Evolutionary conservation across 108 stramenopile genomes (phyloP), one percentile per base, ranked within the genome.

Genomic region (Epithemia pelagica): DNA sequence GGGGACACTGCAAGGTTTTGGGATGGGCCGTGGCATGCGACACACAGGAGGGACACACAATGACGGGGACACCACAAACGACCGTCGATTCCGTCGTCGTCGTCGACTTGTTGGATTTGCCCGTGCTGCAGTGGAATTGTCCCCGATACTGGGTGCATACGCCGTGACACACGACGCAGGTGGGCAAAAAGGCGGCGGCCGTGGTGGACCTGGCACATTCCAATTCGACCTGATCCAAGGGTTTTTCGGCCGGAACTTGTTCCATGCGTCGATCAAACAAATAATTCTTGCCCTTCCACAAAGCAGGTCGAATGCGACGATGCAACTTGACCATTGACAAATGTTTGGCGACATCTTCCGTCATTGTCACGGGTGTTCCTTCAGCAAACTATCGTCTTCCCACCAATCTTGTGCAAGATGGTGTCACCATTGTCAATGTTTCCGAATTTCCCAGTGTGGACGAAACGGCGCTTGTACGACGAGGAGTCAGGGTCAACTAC

Each of bases 261-360:
- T 84, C 87, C 80, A 91, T 87, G 24, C 91, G 69, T 58, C 75
- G 71, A 68, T 92, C 91, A 76, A 92, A 92, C 0, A 86, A 70
- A 67, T 87, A 92, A 58, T 92, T 92, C 28, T 88, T 92, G 0
- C 90, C 90, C 62, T 70, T 74, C 90, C 90, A 91, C 32, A 64
- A 82, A 18, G 86, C 90, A n/a, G n/a, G n/a, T n/a, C n/a, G n/a
- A n/a, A n/a, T n/a, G n/a, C n/a, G n/a, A n/a, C n/a, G n/a, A n/a
- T n/a, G n/a, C n/a, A n/a, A n/a, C n/a, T n/a, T n/a, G n/a, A n/a
- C n/a, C n/a, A n/a, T n/a, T n/a, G n/a, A n/a, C n/a, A n/a, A n/a
- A n/a, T n/a, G n/a, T n/a, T n/a, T n/a, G n/a, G n/a, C n/a, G n/a
- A n/a, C n/a, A n/a, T n/a, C n/a, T n/a, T n/a, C n/a, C n/a, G n/a